These are phyloP conservation scores for Lenwebbia sp. DNA, from an alignment of 345 rosid species.

Conservation along the genomic window DNA sequence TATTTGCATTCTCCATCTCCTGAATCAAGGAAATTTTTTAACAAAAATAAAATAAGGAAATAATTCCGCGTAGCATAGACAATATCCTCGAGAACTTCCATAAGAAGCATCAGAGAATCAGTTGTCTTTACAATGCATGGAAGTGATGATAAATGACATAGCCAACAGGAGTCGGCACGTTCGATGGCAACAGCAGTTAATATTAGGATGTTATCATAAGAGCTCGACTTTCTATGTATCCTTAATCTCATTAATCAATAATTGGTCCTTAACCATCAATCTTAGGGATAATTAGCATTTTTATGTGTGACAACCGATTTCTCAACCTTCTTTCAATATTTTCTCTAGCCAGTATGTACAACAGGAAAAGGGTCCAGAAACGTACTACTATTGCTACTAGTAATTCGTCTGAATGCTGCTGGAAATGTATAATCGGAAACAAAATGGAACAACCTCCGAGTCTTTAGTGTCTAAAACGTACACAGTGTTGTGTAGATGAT, in stretches of 20 bases:
- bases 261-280: neutral
- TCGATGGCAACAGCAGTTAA: neutral
- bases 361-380: neutral
- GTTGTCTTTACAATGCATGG: neutral
- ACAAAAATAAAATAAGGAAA: neutral
- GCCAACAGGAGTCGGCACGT: neutral
- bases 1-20: slow-evolving; percentile 28
- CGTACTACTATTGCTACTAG: neutral
- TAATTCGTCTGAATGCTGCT: neutral
- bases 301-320: neutral
- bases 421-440: neutral
- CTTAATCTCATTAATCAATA: neutral
- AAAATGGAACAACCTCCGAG: neutral
- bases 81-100: neutral
- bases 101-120: neutral
- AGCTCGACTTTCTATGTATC: neutral
- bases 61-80: neutral
- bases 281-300: neutral
- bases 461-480: neutral
- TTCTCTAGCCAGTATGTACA: neutral
- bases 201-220: neutral
- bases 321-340: neutral
- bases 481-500: neutral
- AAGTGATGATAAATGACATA: neutral
- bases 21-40: slow-evolving; percentile 2